Conservation (phyloP, 2,329 filamentous ascomycete species). For the Fusarium heterosporum region DNA sequence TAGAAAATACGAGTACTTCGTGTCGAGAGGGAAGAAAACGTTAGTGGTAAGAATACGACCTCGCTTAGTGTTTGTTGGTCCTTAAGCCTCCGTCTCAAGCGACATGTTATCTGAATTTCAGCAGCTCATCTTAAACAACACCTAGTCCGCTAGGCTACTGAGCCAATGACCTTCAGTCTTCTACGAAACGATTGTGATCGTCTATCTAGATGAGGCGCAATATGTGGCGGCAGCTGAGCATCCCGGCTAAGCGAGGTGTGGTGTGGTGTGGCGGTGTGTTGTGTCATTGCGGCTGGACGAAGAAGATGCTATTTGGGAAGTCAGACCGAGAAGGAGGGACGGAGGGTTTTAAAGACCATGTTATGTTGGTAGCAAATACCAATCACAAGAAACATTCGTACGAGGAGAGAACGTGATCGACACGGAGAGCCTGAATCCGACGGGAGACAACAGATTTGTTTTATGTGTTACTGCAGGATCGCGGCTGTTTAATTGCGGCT, state of each 20-base stretch:
- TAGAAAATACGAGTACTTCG: background rate
- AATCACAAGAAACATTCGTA: constrained; percentile 24
- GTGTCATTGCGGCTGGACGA: constrained; percentile 5
- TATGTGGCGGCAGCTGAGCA: constrained; percentile 10
- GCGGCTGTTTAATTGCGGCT: background rate
- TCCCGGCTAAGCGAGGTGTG: constrained; percentile 25
- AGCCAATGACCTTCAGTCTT: constrained; percentile 2
- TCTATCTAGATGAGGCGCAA: constrained; percentile 16
- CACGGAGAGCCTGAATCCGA: constrained; percentile 28
- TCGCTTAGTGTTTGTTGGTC: constrained; percentile 8
- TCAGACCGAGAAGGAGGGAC: constrained; percentile 8
- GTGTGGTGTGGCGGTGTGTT: constrained; percentile 36
- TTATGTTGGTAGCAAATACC: background rate
- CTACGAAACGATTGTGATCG: constrained; percentile 22
- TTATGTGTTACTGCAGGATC: background rate
- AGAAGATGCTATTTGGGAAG: constrained; percentile 15
- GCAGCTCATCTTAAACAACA: background rate
- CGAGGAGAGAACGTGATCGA: constrained; percentile 28
- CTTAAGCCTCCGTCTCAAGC: constrained; percentile 13
- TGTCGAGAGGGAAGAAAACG: background rate
- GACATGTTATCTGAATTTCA: constrained; percentile 16
- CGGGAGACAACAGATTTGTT: constrained; percentile 11
- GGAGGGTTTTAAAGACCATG: constrained; percentile 2
- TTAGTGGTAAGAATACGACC: constrained; percentile 15
- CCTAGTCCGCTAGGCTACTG: background rate